Conservation (phyloP, 306 rosid species). For the Boehmeria nivea region DNA sequence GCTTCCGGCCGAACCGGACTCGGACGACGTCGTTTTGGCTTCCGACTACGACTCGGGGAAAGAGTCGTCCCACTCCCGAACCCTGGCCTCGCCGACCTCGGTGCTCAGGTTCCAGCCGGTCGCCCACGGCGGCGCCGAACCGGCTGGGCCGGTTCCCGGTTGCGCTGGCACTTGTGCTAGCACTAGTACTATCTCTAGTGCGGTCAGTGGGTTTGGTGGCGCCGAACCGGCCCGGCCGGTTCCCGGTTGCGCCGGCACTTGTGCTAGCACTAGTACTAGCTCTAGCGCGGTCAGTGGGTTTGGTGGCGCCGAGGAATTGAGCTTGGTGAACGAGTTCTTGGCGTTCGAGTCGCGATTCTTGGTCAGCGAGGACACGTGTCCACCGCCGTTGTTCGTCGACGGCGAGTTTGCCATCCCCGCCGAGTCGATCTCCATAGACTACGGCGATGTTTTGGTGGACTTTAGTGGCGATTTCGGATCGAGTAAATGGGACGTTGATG, state of each 20-base stretch:
- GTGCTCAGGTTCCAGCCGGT: constrained; percentile 35
- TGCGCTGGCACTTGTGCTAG: not conserved
- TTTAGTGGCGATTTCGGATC: constrained; percentile 47
- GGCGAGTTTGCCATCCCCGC: constrained; percentile 15
- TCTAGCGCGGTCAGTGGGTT: too few species aligned
- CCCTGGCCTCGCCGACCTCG: constrained; percentile 34
- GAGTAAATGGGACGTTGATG: constrained; percentile 71
- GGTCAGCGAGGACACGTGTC: not conserved
- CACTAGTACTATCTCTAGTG: too few species aligned
- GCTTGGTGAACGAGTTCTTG: constrained; percentile 10
- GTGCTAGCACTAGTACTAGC: not conserved
- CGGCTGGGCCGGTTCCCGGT: not conserved
- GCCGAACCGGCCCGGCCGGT: constrained; percentile 5
- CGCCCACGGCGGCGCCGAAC: constrained; percentile 9
- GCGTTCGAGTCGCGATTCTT: not conserved
- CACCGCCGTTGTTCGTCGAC: constrained; percentile 13
- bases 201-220: too few species aligned
- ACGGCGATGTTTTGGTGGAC: constrained; percentile 29
- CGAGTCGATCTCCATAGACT: too few species aligned
- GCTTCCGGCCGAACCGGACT: not conserved
- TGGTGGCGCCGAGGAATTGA: constrained; percentile 1
- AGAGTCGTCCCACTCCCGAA: constrained; percentile 19
- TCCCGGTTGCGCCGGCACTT: not conserved
- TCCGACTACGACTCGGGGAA: constrained; percentile 17
- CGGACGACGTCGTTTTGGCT: not conserved